A percentile compares a stretch with the other conserved stretches of the same genome.
phyloP scores from a whole-genome alignment of 805 yeast species.

The Monosporozyma unispora region DNA sequence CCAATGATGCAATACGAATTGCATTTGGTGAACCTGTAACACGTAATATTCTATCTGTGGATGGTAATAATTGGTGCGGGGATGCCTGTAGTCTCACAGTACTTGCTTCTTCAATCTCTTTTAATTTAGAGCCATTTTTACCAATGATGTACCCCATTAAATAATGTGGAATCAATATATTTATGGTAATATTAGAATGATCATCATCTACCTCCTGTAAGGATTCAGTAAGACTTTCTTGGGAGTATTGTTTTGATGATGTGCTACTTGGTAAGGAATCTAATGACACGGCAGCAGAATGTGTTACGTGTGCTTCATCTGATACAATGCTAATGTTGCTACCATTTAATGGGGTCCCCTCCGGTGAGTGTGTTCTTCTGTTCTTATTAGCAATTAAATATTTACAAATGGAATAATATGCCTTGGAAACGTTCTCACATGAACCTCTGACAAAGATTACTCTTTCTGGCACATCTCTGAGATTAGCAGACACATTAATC shows the following conservation, averaged over 20 bases:
- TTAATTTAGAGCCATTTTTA: constrained; percentile 59
- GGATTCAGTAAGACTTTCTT: background rate
- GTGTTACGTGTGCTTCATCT: background rate
- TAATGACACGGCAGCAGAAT: background rate
- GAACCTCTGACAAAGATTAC: constrained; percentile 66
- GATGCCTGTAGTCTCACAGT: constrained; percentile 72
- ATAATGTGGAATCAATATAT: constrained; percentile 65
- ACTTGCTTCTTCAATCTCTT: constrained; percentile 74
- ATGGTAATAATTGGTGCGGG: constrained; percentile 59
- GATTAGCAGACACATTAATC: constrained; percentile 64
- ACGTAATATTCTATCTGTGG: constrained; percentile 66
- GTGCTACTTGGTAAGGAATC: background rate
- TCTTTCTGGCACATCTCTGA: constrained; percentile 63
- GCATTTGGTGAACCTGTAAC: constrained; percentile 81
- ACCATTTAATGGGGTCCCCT: background rate
- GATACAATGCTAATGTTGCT: background rate
- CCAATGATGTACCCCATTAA: constrained; percentile 78
- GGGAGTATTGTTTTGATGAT: background rate
- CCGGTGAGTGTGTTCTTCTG: background rate
- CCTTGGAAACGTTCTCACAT: constrained; percentile 70
- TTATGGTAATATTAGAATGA: constrained; percentile 47
- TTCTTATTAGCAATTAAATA: constrained; percentile 31
- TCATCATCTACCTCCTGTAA: constrained; percentile 3
- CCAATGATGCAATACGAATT: constrained; percentile 72
- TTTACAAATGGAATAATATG: constrained; percentile 65